A percentile compares a stretch with the other conserved stretches of the same genome.
phyloP scores from a whole-genome alignment of 2,329 filamentous ascomycete genomes.

The Knoxdaviesia capensis region DNA sequence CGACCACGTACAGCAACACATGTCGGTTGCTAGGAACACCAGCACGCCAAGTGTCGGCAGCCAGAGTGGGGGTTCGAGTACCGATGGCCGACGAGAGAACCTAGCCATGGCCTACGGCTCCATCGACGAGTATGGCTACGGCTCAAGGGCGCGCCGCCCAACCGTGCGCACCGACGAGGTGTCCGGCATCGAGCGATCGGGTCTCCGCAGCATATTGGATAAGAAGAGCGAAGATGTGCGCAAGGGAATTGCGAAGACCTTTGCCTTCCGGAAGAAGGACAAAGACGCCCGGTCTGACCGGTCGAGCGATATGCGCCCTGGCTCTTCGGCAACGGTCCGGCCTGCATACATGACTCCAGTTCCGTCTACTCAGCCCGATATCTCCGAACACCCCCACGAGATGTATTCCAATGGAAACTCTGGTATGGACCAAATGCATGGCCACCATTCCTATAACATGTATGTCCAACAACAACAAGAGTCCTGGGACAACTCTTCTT shows the following conservation, averaged over 20 bases:
- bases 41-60: conserved; percentile 14
- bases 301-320: conserved; percentile 6
- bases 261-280: conserved; percentile 28
- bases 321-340: conserved; percentile 8
- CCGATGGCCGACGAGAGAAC: conserved; percentile 13
- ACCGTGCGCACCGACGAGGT: conserved; percentile 27
- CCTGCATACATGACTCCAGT: conserved; percentile 4
- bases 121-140: conserved; percentile 23
- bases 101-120: conserved; percentile 4
- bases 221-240: conserved; percentile 34
- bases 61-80: conserved; percentile 18
- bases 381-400: no score
- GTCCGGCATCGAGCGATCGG: conserved; percentile 33
- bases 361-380: conserved; percentile 5
- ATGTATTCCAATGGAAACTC: no score
- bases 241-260: conserved; percentile 30
- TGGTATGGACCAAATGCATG: no score
- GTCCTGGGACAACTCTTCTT: background rate
- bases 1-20: background rate
- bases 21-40: conserved; percentile 2
- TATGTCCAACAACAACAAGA: background rate
- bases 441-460: no score
- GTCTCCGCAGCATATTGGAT: conserved; percentile 29
- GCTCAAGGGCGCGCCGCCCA: conserved; percentile 17
- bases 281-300: conserved; percentile 12